Evolutionary conservation across 108 stramenopile species (phyloP).

Genomic region (Cyclotella baltica): DNA sequence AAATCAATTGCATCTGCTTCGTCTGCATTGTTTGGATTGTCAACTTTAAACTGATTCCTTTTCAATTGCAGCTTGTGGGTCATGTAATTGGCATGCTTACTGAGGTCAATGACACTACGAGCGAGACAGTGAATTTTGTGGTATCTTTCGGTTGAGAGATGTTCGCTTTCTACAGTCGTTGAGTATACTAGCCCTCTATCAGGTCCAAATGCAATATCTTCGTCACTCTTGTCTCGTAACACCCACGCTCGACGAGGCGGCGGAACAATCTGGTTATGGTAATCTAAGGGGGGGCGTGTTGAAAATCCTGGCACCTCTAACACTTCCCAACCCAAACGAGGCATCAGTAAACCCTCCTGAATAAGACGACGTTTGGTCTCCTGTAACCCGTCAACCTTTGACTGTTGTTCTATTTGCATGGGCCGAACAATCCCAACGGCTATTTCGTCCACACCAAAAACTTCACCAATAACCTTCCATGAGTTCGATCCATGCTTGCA

Average conservation of each 20-base stretch:
- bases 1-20: too few species aligned
- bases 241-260: constrained; percentile 1
- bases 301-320: neutral
- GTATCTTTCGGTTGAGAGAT: neutral
- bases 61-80: too few species aligned
- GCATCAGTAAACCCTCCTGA: neutral
- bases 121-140: neutral
- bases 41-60: too few species aligned
- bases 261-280: neutral
- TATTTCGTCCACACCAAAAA: neutral
- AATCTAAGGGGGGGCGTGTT: neutral
- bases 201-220: neutral
- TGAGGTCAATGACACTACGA: too few species aligned
- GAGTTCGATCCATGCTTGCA: neutral
- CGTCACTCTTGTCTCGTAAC: neutral
- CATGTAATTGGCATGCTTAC: too few species aligned
- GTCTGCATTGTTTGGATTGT: too few species aligned
- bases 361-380: too few species aligned
- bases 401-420: too few species aligned
- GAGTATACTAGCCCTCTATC: neutral
- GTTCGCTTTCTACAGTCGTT: neutral
- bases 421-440: too few species aligned
- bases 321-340: neutral
- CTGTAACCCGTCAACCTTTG: too few species aligned
- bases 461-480: neutral